phyloP scores from a whole-genome alignment of 2,329 filamentous ascomycete species.

The Balansia obtecta region DNA sequence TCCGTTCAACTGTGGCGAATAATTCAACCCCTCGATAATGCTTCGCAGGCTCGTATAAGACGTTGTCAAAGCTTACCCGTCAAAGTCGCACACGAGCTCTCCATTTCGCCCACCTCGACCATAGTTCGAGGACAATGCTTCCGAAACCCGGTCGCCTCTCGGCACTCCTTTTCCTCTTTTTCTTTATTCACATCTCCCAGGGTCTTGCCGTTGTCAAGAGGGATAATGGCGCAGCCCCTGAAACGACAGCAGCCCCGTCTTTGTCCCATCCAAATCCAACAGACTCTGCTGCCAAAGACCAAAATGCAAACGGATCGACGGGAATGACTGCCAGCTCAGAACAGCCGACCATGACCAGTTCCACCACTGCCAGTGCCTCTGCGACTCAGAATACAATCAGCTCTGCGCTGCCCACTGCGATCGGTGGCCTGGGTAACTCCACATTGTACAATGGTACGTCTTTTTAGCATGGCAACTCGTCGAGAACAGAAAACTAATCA shows the following conservation, averaged over 20 bases:
- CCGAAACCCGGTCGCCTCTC: conserved; percentile 20
- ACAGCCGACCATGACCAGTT: neutral
- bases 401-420: conserved; percentile 4
- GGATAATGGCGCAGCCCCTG: conserved; percentile 16
- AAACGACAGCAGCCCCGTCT: conserved; percentile 1
- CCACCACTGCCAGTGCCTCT: neutral
- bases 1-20: too few species aligned
- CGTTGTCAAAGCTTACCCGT: conserved; percentile 10
- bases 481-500: conserved; percentile 1
- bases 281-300: neutral
- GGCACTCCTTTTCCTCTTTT: conserved; percentile 26
- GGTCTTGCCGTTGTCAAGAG: conserved; percentile 20
- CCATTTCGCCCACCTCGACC: conserved; percentile 2
- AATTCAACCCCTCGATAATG: conserved; percentile 8
- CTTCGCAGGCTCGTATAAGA: conserved; percentile 8
- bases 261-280: neutral
- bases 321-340: neutral
- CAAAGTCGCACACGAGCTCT: conserved; percentile 5
- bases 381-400: conserved; percentile 1
- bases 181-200: conserved; percentile 26
- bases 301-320: neutral
- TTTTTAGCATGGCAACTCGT: neutral
- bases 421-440: conserved; percentile 14
- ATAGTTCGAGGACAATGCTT: conserved; percentile 19
- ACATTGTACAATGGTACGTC: conserved; percentile 23